Conservation (phyloP, 768 basidiomycete species). For the Gyrodon lividus region DNA sequence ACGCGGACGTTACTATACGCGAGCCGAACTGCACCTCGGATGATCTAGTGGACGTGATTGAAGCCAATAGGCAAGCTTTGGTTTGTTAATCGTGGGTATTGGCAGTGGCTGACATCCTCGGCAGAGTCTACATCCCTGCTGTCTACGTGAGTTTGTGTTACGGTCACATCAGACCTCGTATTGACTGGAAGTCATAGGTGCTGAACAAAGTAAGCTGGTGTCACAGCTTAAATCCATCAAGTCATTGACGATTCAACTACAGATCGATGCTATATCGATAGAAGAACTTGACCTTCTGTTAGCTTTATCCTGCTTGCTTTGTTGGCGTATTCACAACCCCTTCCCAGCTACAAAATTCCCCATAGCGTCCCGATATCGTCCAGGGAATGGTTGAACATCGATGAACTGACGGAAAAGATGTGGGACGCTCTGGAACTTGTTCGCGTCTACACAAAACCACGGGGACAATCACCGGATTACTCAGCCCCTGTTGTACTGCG, state of each 20-base stretch:
- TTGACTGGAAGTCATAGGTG: slow-evolving; percentile 43
- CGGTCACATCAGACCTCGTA: neutral
- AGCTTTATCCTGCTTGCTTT: slow-evolving; percentile 21
- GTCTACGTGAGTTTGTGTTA: slow-evolving; percentile 63
- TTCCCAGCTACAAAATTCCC: slow-evolving; percentile 84
- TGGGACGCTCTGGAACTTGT: slow-evolving; percentile 92
- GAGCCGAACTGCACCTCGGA: slow-evolving; percentile 91
- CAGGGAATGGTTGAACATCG: slow-evolving; percentile 93
- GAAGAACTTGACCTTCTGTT: slow-evolving; percentile 93
- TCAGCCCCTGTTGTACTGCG: slow-evolving; percentile 84
- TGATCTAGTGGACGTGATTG: slow-evolving; percentile 95
- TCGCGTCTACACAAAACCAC: slow-evolving; percentile 95
- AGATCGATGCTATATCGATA: slow-evolving; percentile 98
- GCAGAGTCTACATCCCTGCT: slow-evolving; percentile 89
- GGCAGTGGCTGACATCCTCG: slow-evolving; percentile 2
- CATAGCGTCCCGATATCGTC: slow-evolving; percentile 94
- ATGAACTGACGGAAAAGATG: slow-evolving; percentile 91
- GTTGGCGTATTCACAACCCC: neutral
- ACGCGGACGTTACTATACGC: slow-evolving; percentile 89
- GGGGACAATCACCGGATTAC: slow-evolving; percentile 90
- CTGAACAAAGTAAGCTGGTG: slow-evolving; percentile 68
- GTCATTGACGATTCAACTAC: slow-evolving; percentile 5
- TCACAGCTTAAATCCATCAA: neutral
- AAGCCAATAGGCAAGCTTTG: slow-evolving; percentile 74
- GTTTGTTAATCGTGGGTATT: neutral